A percentile compares a stretch with the other conserved stretches of the same genome.
These are phyloP conservation scores for Clavispora fructus DNA, from an alignment of 805 yeast species.

Conservation along the genomic window DNA sequence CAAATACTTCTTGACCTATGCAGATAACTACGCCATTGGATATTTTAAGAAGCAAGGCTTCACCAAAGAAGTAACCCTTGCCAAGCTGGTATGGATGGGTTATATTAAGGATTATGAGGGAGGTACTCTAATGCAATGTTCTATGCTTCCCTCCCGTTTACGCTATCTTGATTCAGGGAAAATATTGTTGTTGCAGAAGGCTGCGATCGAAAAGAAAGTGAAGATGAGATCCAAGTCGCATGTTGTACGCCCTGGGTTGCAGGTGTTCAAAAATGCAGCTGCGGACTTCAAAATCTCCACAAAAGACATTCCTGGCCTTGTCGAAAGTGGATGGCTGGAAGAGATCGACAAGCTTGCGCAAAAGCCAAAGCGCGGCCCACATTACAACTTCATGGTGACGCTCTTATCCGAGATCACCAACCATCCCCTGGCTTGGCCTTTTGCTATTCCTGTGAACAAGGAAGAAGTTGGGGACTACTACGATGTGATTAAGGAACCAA, in stretches of 20 bases:
- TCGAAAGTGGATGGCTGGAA: slow-evolving; percentile 96
- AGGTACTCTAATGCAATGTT: slow-evolving; percentile 96
- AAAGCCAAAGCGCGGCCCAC: slow-evolving; percentile 90
- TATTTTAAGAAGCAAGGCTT: slow-evolving; percentile 98
- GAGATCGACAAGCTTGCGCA: slow-evolving; percentile 97
- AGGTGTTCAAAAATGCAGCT: slow-evolving; percentile 68
- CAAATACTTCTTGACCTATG: slow-evolving; percentile 86
- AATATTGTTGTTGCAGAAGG: slow-evolving; percentile 80
- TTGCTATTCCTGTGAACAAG: slow-evolving; percentile 83
- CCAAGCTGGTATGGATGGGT: slow-evolving; percentile 92
- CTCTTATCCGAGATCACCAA: slow-evolving; percentile 82
- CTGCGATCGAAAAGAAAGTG: slow-evolving; percentile 83
- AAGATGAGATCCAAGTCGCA: slow-evolving; percentile 74
- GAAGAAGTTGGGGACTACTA: slow-evolving; percentile 96
- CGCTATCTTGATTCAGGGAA: slow-evolving; percentile 87
- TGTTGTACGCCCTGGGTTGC: slow-evolving; percentile 75
- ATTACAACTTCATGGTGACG: slow-evolving; percentile 89
- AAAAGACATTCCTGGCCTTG: slow-evolving; percentile 76
- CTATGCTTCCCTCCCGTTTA: slow-evolving; percentile 77
- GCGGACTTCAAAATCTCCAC: slow-evolving; percentile 23
- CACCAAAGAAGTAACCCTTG: slow-evolving; percentile 87
- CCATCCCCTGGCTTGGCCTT: slow-evolving; percentile 98
- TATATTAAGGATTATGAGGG: slow-evolving; percentile 98
- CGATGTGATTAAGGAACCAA: slow-evolving; percentile 94
- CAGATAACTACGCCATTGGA: slow-evolving; percentile 98